These are phyloP conservation scores for Herpetospermum pedunculosum DNA, from an alignment of 306 rosid species.

Conservation along the genomic window DNA sequence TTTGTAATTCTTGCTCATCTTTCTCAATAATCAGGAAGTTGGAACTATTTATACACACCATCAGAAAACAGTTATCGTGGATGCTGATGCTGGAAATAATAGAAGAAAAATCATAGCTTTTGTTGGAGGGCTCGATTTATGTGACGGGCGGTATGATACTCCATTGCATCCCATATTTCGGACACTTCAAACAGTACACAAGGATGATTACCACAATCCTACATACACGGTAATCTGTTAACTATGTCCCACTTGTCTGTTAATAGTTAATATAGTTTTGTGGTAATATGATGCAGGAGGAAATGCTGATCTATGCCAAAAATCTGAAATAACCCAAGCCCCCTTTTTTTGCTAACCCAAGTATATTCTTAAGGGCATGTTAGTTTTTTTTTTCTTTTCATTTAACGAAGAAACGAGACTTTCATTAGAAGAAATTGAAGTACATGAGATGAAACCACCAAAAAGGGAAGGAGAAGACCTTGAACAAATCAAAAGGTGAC, in stretches of 20 bases:
- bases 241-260: background rate
- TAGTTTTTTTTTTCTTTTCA: background rate
- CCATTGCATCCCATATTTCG: conserved; percentile 68
- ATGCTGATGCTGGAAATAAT: conserved; percentile 71
- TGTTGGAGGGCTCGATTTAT: conserved; percentile 95
- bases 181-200: conserved; percentile 65
- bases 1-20: conserved; percentile 15
- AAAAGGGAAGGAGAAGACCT: background rate
- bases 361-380: background rate
- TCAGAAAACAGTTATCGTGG: conserved; percentile 93
- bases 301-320: background rate
- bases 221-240: conserved; percentile 55
- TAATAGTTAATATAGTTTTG: background rate
- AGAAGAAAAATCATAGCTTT: conserved; percentile 80
- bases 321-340: background rate
- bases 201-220: conserved; percentile 96
- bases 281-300: background rate
- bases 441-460: background rate
- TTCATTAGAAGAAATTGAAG: background rate
- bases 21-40: conserved; percentile 52
- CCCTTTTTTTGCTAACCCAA: background rate
- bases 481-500: background rate
- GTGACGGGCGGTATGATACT: conserved; percentile 91
- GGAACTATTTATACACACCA: conserved; percentile 93
- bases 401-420: background rate